Evolutionary conservation across 352 stramenopile genomes (phyloP), one percentile per base, ranked within the genome.

Genomic region (Pythium graminicola): DNA sequence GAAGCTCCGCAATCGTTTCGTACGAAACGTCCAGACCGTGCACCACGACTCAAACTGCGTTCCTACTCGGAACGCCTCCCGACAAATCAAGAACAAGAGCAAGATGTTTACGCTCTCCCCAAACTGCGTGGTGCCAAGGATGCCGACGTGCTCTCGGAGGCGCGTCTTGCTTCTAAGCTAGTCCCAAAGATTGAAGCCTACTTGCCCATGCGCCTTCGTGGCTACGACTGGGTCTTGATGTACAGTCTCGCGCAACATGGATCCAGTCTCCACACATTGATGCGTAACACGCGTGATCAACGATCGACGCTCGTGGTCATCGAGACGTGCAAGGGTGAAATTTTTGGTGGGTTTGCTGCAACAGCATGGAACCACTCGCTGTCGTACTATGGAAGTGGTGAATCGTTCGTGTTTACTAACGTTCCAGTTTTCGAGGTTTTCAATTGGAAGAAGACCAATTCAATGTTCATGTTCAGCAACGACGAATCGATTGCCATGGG

Each of bases 401-500:
- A 95, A 45, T 84, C 73, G 0, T 95, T 97, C 48, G 57, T 97
- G n/a, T 97, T 96, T 61, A 73, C 82, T 0, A 93, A 96, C 46
- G 68, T 71, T 17, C 78, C 54, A 31, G 53, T 47, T 17, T 28
- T 7, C 52, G 23, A 2, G 46, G 4, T 55, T 47, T 20, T 55
- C 46, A 1, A 16, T 44, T 2, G 42, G 33, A 13, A 24, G 44
- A 2, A 57, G 45, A 97, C 96, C 69, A 89, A 76, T 56, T 96
- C n/a, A n/a, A n/a, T 95, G 60, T 96, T 95, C 40, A 86, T 92
- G 76, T 69, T 97, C 20, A 93, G 83, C 63, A 95, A 83, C 16
- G 84, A 95, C 11, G 83, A 95, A 49, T 94, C 85, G 29, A 69
- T 97, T 32, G 82, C 93, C 19, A 93, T 97, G 79, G 88, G 88